phyloP scores from a whole-genome alignment of 208 protist genomes.

The Trypanosoma grayi region DNA sequence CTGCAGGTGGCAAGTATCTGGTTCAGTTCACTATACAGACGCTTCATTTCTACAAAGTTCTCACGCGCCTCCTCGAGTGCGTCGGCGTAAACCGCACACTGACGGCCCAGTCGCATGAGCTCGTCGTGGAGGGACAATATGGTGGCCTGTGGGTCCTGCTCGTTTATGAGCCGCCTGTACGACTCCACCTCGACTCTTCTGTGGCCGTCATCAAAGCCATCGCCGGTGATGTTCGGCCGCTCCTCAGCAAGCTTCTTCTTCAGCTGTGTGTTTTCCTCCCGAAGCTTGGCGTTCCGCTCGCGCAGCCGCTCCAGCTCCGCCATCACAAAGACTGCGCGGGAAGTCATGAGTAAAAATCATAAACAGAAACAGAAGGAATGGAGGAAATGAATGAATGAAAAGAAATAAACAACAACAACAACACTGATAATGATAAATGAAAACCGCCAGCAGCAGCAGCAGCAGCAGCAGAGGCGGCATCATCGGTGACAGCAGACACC shows the following conservation, averaged over 20 bases:
- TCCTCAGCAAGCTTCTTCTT: slow-evolving; percentile 26
- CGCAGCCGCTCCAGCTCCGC: slow-evolving; percentile 38
- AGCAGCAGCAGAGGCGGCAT: no score
- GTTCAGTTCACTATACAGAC: slow-evolving; percentile 60
- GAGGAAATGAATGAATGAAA: background rate
- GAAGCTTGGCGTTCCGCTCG: slow-evolving; percentile 16
- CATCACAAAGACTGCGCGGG: slow-evolving; percentile 4
- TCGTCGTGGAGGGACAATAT: slow-evolving; percentile 57
- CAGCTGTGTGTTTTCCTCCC: slow-evolving; percentile 48
- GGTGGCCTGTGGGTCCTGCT: slow-evolving; percentile 31
- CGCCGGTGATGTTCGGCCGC: slow-evolving; percentile 26
- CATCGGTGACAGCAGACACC: no score
- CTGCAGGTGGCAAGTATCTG: slow-evolving; percentile 2
- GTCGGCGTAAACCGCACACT: slow-evolving; percentile 65
- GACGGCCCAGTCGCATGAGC: slow-evolving; percentile 45
- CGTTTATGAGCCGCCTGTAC: slow-evolving; percentile 29
- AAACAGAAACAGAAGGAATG: slow-evolving; percentile 2
- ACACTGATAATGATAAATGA: background rate
- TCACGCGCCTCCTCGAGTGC: slow-evolving; percentile 63
- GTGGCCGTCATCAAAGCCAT: slow-evolving; percentile 30
- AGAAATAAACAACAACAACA: background rate
- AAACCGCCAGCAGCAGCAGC: no score
- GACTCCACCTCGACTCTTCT: slow-evolving; percentile 21
- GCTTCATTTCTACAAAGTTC: slow-evolving; percentile 77
- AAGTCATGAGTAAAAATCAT: slow-evolving; percentile 1